Conservation (phyloP, 2,329 filamentous ascomycete species). For the Trichophyton rubrum region DNA sequence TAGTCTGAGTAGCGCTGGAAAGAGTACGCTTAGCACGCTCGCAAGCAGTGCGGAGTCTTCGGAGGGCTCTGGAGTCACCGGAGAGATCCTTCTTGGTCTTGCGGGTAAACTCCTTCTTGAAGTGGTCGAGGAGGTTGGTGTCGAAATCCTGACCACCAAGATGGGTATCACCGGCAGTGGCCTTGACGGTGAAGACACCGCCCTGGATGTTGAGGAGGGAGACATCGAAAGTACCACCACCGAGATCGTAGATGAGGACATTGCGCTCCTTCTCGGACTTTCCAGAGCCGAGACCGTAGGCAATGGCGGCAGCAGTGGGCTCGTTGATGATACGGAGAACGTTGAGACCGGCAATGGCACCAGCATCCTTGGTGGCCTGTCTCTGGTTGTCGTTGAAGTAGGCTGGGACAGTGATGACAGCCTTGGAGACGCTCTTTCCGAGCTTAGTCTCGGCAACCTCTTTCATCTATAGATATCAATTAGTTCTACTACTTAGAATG, state of each 20-base stretch:
- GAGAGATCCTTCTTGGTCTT: constrained; percentile 57
- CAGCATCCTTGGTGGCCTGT: constrained; percentile 98
- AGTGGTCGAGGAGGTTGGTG: constrained; percentile 87
- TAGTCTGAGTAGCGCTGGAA: constrained; percentile 93
- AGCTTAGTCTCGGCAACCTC: constrained; percentile 97
- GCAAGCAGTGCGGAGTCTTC: constrained; percentile 92
- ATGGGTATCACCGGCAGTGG: constrained; percentile 94
- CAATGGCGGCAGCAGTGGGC: constrained; percentile 93
- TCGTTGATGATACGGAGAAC: constrained; percentile 99
- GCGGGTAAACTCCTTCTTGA: constrained; percentile 83
- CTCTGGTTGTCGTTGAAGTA: constrained; percentile 99
- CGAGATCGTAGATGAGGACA: constrained; percentile 98
- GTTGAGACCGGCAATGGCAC: constrained; percentile 93
- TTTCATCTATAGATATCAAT: constrained; percentile 61
- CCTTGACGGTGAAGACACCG: constrained; percentile 98
- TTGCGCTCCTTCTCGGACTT: constrained; percentile 97
- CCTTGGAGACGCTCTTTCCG: constrained; percentile 97
- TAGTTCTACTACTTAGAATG: neutral
- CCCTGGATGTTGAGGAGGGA: constrained; percentile 97
- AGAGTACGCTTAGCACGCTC: constrained; percentile 99
- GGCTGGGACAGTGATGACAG: constrained; percentile 94
- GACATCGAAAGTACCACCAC: constrained; percentile 99
- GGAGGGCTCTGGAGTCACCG: constrained; percentile 78
- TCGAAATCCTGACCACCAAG: constrained; percentile 95
- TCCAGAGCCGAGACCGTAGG: constrained; percentile 90